These are phyloP conservation scores for Cytospora piceicola DNA, from an alignment of 2,329 filamentous ascomycete genomes.

Conservation along the genomic window DNA sequence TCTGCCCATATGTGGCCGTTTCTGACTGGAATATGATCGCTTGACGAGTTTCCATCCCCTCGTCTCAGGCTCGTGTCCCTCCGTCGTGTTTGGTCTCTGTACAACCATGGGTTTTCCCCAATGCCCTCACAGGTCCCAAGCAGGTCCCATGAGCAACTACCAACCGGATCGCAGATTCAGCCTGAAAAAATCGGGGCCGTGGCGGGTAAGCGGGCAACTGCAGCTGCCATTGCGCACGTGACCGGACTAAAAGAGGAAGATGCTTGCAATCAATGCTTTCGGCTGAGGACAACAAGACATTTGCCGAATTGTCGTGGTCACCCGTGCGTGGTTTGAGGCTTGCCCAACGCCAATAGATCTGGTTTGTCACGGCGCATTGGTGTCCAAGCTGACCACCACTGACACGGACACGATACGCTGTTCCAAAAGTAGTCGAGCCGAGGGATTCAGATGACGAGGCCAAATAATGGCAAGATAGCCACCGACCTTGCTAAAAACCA, in stretches of 20 bases:
- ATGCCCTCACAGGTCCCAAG: conserved; percentile 8
- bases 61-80: neutral
- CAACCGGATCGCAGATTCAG: conserved; percentile 29
- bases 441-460: neutral
- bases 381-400: conserved; percentile 23
- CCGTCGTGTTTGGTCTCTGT: conserved; percentile 15
- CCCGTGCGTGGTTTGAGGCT: conserved; percentile 13
- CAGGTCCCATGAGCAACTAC: conserved; percentile 22
- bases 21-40: neutral
- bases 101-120: conserved; percentile 26
- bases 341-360: neutral
- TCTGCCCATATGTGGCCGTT: neutral
- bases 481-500: too few species aligned
- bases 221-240: conserved; percentile 28
- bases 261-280: conserved; percentile 18
- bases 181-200: conserved; percentile 26
- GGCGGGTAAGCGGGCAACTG: conserved; percentile 26
- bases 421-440: neutral
- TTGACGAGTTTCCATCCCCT: neutral
- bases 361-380: neutral
- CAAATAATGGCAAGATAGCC: neutral
- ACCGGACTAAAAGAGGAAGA: conserved; percentile 22
- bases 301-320: neutral
- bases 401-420: neutral
- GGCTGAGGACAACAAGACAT: conserved; percentile 14